These are phyloP conservation scores for Fraxinus greggii DNA, from an alignment of 305 asterid genomes.

Conservation along the genomic window DNA sequence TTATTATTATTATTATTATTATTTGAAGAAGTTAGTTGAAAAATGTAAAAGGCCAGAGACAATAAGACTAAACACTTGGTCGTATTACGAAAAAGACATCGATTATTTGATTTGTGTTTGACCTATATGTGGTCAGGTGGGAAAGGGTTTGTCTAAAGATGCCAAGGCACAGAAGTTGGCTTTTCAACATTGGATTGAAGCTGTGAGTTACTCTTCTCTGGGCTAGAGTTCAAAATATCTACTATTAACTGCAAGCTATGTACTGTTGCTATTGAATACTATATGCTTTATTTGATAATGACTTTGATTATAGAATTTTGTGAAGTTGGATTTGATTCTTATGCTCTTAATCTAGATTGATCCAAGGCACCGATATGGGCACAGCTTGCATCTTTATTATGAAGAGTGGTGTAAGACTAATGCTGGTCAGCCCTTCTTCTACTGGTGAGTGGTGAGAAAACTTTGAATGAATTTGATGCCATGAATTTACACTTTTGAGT, in stretches of 20 bases:
- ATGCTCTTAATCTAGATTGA: conserved; percentile 49
- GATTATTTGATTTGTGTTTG: background rate
- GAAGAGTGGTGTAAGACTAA: conserved; percentile 77
- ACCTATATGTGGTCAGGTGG: conserved; percentile 59
- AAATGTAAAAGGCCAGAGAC: background rate
- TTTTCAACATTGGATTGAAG: conserved; percentile 94
- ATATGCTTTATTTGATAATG: background rate
- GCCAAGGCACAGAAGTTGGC: conserved; percentile 81
- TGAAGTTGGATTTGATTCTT: conserved; percentile 6
- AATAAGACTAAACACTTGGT: conserved; percentile 3
- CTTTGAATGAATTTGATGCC: conserved; percentile 7
- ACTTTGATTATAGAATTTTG: background rate
- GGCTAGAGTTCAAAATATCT: background rate
- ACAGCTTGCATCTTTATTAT: conserved; percentile 70
- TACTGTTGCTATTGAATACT: background rate
- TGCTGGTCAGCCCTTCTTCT: conserved; percentile 92
- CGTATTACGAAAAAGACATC: background rate
- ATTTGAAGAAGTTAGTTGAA: background rate
- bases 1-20: background rate
- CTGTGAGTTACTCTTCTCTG: conserved; percentile 44
- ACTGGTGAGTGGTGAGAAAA: conserved; percentile 88
- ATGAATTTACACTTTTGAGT: background rate
- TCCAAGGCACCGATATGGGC: conserved; percentile 96
- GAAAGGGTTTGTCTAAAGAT: conserved; percentile 70
- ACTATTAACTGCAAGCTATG: background rate